Conservation (phyloP, 768 basidiomycete genomes). For the Suillus occidentalis region DNA sequence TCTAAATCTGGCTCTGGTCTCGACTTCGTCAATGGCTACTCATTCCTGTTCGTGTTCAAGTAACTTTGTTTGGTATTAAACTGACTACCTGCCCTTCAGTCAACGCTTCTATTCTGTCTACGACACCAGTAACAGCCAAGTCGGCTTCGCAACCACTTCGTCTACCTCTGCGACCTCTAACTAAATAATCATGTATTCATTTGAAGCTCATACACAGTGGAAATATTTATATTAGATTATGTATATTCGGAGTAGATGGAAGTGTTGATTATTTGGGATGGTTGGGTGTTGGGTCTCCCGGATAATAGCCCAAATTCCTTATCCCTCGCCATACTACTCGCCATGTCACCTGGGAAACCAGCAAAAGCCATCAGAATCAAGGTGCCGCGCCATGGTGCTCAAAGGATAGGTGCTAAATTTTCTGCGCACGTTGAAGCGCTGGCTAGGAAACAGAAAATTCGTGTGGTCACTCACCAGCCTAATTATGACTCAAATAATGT, state of each 20-base stretch:
- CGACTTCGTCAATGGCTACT: conserved; percentile 26
- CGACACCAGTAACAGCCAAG: conserved; percentile 34
- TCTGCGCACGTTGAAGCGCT: conserved; percentile 56
- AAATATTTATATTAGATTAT: neutral
- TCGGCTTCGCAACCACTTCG: conserved; percentile 39
- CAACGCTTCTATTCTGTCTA: conserved; percentile 42
- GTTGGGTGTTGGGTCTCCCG: neutral
- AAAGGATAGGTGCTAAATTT: conserved; percentile 66
- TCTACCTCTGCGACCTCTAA: conserved; percentile 25
- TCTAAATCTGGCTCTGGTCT: conserved; percentile 15
- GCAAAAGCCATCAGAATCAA: conserved; percentile 57
- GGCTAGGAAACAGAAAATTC: conserved; percentile 52
- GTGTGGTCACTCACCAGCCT: conserved; percentile 53
- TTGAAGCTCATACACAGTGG: neutral
- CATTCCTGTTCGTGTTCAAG: conserved; percentile 18
- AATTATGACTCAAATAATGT: conserved; percentile 51
- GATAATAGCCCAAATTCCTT: neutral
- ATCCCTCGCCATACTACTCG: neutral
- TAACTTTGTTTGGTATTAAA: neutral
- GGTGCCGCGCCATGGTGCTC: conserved; percentile 76
- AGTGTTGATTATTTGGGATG: neutral
- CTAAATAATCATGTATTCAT: neutral
- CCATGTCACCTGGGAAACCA: conserved; percentile 44
- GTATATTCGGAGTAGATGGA: neutral
- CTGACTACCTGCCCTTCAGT: neutral